Evolutionary conservation across 2,329 filamentous ascomycete genomes (phyloP), one percentile per base, ranked within the genome.

Genomic region (Fusarium camptoceras): DNA sequence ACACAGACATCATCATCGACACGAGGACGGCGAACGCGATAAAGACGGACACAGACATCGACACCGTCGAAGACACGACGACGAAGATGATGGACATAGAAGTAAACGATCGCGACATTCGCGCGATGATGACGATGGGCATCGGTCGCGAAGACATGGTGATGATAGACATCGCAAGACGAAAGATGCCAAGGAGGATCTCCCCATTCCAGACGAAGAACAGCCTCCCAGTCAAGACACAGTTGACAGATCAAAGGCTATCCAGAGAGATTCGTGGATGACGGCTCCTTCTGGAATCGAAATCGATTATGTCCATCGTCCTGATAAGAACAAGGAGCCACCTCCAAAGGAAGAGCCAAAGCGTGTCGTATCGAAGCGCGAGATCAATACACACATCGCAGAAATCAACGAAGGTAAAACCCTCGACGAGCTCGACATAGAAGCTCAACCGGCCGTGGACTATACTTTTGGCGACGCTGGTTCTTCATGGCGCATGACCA

Each of bases 401-500:
- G 85, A 88, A 20, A 74, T 92, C 12, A 86, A 89, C 37, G 84
- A 87, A 15, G 86, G 87, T 5, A 89, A 71, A 31, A 47, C 61
- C 1, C 31, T 74, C 3, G 73, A 75, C 1, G 66, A 73, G 5
- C 62, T 68, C 0, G 53, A 70, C 0, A 54, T 85, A 1, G 81
- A 88, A 46, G 84, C 89, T 55, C 87, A 92, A 59, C 71, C 77
- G 27, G 75, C 65, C 0, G 88, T 97, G 11, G 84, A 88, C 61
- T 99, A 98, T 77, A 92, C 83, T 0, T 97, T 99, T 79, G 96
- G 97, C 20, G 96, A 99, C 78, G 83, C 88, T 9, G 95, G 96
- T 0, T 95, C 94, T 16, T 89, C 94, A 74, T 99, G 97, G 96
- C 91, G 97, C 51, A 97, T 99, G 94, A 97, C 92, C 8, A 98